phyloP scores from a whole-genome alignment of 768 basidiomycete genomes.

The Cantharellus anzutake region DNA sequence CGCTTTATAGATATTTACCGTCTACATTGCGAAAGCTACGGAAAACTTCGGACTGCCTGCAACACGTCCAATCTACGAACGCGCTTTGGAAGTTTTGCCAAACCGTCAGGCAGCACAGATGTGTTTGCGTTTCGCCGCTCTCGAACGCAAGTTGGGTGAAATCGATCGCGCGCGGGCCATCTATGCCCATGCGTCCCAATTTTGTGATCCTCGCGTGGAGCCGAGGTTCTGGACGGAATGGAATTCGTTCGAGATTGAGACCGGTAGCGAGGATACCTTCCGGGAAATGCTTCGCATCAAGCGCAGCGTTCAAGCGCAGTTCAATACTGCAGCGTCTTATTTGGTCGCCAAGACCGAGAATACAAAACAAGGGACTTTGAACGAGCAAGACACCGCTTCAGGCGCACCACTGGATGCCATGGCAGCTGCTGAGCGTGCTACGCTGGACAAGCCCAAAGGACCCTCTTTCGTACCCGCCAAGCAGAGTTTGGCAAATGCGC shows the following conservation, averaged over 20 bases:
- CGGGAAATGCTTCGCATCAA: conserved; percentile 46
- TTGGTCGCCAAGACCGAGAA: conserved; percentile 78
- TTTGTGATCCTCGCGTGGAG: conserved; percentile 88
- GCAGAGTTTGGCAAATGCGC: conserved; percentile 20
- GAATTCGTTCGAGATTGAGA: conserved; percentile 97
- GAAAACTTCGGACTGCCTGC: conserved; percentile 92
- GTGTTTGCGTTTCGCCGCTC: conserved; percentile 87
- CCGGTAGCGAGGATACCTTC: conserved; percentile 98
- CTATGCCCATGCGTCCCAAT: conserved; percentile 94
- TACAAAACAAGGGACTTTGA: conserved; percentile 29
- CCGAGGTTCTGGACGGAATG: conserved; percentile 93
- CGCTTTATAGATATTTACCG: conserved; percentile 62
- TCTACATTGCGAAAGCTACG: conserved; percentile 95
- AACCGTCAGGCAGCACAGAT: conserved; percentile 92
- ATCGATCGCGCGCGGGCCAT: conserved; percentile 94
- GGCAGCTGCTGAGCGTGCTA: conserved; percentile 64
- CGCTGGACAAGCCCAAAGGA: conserved; percentile 32
- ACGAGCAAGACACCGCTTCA: conserved; percentile 23
- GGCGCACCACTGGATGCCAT: conserved; percentile 47
- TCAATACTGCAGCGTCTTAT: conserved; percentile 93
- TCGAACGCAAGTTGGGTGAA: conserved; percentile 96
- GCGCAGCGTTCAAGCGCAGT: conserved; percentile 93
- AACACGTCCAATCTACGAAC: conserved; percentile 90
- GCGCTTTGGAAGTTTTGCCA: conserved; percentile 81
- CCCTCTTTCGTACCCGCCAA: conserved; percentile 67